Conservation (phyloP, 192 early-diverging fungal species). For the Podila epigama region DNA sequence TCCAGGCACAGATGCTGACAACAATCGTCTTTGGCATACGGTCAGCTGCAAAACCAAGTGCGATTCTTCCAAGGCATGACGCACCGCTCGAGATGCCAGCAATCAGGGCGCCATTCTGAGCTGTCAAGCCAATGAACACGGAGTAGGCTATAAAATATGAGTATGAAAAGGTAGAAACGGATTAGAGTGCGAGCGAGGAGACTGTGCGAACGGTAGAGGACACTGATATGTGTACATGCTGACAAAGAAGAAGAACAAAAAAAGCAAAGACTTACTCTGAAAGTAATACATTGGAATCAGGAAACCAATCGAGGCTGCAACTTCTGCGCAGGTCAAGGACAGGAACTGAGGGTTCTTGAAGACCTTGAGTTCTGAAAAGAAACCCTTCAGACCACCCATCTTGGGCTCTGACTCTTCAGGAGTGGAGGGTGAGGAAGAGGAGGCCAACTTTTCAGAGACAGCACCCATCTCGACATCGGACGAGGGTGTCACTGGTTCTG, state of each 20-base stretch:
- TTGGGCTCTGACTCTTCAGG: slow-evolving; percentile 8
- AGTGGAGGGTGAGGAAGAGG: no score
- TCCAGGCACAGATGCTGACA: slow-evolving; percentile 46
- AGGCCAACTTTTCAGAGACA: slow-evolving; percentile 31
- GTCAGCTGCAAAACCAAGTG: slow-evolving; percentile 72
- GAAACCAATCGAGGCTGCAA: slow-evolving; percentile 52
- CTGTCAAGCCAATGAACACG: slow-evolving; percentile 63
- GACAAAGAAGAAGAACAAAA: slow-evolving; percentile 1
- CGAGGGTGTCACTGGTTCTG: slow-evolving; percentile 13
- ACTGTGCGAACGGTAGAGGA: no score
- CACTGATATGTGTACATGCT: neutral
- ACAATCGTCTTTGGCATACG: slow-evolving; percentile 35
- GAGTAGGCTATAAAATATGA: slow-evolving; percentile 54
- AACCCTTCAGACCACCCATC: slow-evolving; percentile 15
- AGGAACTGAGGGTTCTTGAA: slow-evolving; percentile 51
- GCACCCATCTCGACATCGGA: slow-evolving; percentile 33
- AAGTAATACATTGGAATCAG: slow-evolving; percentile 59
- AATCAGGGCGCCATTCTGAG: slow-evolving; percentile 66
- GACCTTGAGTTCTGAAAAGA: slow-evolving; percentile 47
- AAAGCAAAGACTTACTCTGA: slow-evolving; percentile 27
- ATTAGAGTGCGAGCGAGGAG: no score
- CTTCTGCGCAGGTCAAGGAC: slow-evolving; percentile 33
- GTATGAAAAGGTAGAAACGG: slow-evolving; percentile 30
- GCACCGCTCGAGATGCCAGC: slow-evolving; percentile 72
- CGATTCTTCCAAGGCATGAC: slow-evolving; percentile 67